Percentiles rank a stretch among this genome's conserved stretches.
These are phyloP conservation scores for Rhodamnia rubescens DNA, from an alignment of 345 rosid species.

Conservation along the genomic window DNA sequence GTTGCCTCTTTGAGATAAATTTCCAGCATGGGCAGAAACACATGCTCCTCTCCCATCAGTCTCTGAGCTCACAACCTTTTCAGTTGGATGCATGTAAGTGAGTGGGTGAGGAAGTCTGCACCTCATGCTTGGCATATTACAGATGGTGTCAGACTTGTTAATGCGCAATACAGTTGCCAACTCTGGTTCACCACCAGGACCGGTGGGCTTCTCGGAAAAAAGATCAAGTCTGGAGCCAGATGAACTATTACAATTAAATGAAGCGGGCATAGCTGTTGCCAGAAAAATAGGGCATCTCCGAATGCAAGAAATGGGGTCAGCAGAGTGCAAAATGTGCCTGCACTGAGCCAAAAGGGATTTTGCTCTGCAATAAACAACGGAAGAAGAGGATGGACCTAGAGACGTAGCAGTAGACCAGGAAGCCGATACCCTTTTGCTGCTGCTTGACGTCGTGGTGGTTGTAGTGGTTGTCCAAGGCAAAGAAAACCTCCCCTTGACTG, in stretches of 20 bases:
- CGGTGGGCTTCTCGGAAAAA: background rate
- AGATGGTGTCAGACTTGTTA: background rate
- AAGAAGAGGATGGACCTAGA: background rate
- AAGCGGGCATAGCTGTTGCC: slow-evolving; percentile 5
- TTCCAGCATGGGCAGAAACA: slow-evolving; percentile 7
- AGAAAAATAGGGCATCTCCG: slow-evolving; percentile 13
- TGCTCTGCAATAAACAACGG: slow-evolving; percentile 19
- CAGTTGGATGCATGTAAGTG: background rate
- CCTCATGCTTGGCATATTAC: background rate
- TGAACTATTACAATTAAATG: slow-evolving; percentile 4
- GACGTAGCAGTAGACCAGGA: slow-evolving; percentile 18
- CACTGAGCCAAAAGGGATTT: slow-evolving; percentile 36
- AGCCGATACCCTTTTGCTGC: slow-evolving; percentile 74
- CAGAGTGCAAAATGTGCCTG: slow-evolving; percentile 38
- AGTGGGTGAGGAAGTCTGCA: background rate
- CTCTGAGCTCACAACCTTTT: background rate
- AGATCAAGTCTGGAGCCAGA: background rate
- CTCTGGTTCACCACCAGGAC: slow-evolving; percentile 10
- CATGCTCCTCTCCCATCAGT: background rate
- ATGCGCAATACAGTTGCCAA: slow-evolving; percentile 2
- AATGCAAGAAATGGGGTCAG: slow-evolving; percentile 53
- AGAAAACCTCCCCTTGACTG: background rate
- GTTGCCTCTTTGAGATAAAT: slow-evolving; percentile 4
- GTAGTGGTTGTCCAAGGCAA: background rate
- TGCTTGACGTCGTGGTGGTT: slow-evolving; percentile 27